Conservation (phyloP, 1,284 basidiomycete species). For the Filobasidium uniguttulatum region DNA sequence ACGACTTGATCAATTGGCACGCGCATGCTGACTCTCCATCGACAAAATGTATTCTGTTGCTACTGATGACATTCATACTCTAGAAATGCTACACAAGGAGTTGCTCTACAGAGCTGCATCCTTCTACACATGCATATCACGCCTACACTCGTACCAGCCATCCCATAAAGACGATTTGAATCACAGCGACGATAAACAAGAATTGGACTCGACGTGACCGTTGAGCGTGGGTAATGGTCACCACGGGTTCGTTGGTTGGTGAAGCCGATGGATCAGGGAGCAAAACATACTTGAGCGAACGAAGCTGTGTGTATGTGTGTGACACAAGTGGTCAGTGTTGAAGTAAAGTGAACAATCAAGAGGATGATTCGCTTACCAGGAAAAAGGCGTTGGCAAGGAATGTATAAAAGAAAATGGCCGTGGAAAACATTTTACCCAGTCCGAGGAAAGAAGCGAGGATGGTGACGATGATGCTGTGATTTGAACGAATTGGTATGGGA, state of each 20-base stretch:
- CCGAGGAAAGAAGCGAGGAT: conserved; percentile 34
- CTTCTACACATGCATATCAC: too few relatives aligned
- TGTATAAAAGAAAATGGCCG: conserved; percentile 63
- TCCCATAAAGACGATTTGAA: conserved; percentile 71
- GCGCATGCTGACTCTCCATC: too few relatives aligned
- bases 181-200: conserved; percentile 56
- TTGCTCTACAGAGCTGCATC: too few relatives aligned
- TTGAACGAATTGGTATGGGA: background rate
- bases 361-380: conserved; percentile 50
- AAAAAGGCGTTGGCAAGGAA: conserved; percentile 88
- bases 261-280: conserved; percentile 53
- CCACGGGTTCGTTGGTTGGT: conserved; percentile 37
- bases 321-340: background rate
- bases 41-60: too few relatives aligned
- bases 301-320: conserved; percentile 53
- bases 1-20: too few relatives aligned
- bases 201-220: conserved; percentile 69
- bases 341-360: background rate
- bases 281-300: conserved; percentile 79
- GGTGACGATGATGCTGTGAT: conserved; percentile 31
- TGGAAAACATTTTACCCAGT: conserved; percentile 52
- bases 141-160: conserved; percentile 51
- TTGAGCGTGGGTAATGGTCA: conserved; percentile 62
- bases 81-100: too few relatives aligned
- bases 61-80: too few relatives aligned